These are phyloP conservation scores for Cutaneotrichosporon mucoides DNA, from an alignment of 1,284 basidiomycete genomes.

Conservation along the genomic window DNA sequence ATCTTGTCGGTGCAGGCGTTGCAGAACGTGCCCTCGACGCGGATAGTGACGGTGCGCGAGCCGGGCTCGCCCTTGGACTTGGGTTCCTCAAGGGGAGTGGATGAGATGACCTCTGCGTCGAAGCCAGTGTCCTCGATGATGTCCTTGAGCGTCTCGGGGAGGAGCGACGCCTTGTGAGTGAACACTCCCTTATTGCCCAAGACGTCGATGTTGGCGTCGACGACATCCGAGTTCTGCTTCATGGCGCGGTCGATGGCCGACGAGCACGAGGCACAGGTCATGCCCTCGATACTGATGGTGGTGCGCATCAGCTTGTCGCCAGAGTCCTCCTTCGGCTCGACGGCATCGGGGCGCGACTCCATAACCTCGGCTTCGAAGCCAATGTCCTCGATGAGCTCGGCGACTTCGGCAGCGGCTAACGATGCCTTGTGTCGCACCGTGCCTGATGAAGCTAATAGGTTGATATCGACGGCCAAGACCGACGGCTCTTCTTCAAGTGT, in stretches of 20 bases:
- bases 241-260: slow-evolving; percentile 32
- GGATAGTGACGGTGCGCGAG: slow-evolving; percentile 80
- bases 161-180: slow-evolving; percentile 3
- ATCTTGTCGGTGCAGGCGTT: slow-evolving; percentile 57
- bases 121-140: slow-evolving; percentile 36
- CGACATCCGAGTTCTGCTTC: slow-evolving; percentile 33
- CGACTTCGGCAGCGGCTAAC: slow-evolving; percentile 50
- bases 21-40: slow-evolving; percentile 64
- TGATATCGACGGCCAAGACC: slow-evolving; percentile 54
- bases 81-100: slow-evolving; percentile 65
- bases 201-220: slow-evolving; percentile 39
- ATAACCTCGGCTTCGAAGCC: slow-evolving; percentile 49
- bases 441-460: slow-evolving; percentile 55
- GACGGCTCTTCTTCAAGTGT: slow-evolving; percentile 52
- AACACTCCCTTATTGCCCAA: slow-evolving; percentile 49
- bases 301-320: slow-evolving; percentile 36
- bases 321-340: slow-evolving; percentile 38
- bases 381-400: slow-evolving; percentile 55
- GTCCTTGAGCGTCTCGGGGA: slow-evolving; percentile 7
- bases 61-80: slow-evolving; percentile 63
- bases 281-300: slow-evolving; percentile 33
- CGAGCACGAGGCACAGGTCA: slow-evolving; percentile 44
- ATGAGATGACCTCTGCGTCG: slow-evolving; percentile 63
- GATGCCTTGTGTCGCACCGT: slow-evolving; percentile 48
- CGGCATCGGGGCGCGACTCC: slow-evolving; percentile 25